Base-by-base conservation (phyloP, 176 grass and related monocot genomes). In the Phoenix roebelenii region DNA sequence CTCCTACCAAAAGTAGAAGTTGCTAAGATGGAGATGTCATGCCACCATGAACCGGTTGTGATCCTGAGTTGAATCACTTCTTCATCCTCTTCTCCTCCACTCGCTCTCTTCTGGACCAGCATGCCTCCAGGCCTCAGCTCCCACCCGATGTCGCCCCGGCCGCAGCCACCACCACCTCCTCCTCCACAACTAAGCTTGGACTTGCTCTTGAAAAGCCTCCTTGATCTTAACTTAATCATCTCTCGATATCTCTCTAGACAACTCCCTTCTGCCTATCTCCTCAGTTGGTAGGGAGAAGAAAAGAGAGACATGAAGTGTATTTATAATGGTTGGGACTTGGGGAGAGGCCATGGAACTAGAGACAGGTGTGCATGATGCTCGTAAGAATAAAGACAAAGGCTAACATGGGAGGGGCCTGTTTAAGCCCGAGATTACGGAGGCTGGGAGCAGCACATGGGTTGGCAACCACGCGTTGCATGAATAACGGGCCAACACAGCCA, bases 111-210 rank as follows among this genome's bases (percentile, higher is more conserved):
- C 81, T 94, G 89, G 54, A 94, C 84, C 30, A 94, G 77, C 89
- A 94, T 94, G 56, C 89, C 89, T 52, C 89, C 81, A 1, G 84
- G 81, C 16, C 84, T 76, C 23, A 88, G 65, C 74, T 94, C 84
- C 84, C 84, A 94, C 65, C 79, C 77, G 58, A 78, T 85, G 71
- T 70, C 71, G 70, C 72, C 78, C 54, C 86, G 77, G 71, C 79
- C 72, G 4, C 81, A 44, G 0, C 35, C 35, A 44, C 35, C 67
- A 29, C 70, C 68, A 74, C 72, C 81, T 26, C 76, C 66, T 12
- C 70, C 68, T 55, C 52, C 18, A 15, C 22, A 26, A 23, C 15
- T 55, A 65, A 57, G 63, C 80, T 63, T 88, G 4, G 74, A 68
- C 14, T 70, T 73, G 85, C 72, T 82, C 70, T 76, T 76, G 75